Base-by-base conservation (phyloP, 805 yeast genomes). In the Candida namnaoensis region DNA sequence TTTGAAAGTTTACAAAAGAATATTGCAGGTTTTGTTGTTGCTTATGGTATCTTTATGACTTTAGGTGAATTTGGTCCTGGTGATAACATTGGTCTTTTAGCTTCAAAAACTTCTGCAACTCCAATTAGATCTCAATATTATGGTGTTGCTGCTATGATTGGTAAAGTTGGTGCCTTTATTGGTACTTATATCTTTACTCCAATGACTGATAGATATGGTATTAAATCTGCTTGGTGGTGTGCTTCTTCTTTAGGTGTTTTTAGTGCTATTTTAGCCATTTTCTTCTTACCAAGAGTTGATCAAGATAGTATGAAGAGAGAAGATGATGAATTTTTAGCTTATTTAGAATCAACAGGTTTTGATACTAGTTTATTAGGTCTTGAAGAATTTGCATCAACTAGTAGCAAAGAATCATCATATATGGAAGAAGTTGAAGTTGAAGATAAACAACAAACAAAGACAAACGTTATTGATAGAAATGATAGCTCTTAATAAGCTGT, bases 1-100 rank as follows among this genome's bases (percentile, higher is more conserved):
- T 80, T 82, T 56, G 65, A 68, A 28, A 54, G 58, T 26, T 69
- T 91, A 51, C 67, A 69, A 46, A 53, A 74, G 34, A 74, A 81
- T 52, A 69, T 87, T 56, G 96, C 77, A 34, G 91, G 78, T 0
- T 87, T 90, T 52, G 84, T 80, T 39, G 93, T 88, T 36, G 82
- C 84, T 27, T 91, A 82, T 57, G 97, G 97, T 66, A 79, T 91
- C 49, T 91, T 88, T 62, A 68, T 78, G 60, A 71, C 95, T 7
- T 70, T 87, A 38, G 97, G 97, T 54, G 97, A 91, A 63, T 84
- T 90, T 62, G 95, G 96, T 28, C 90, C 95, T 12, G 98, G 97
- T 66, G 87, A 88, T 64, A 87, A 85, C 64, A 82, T 85, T 60
- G 97, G 97, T 51, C 65, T 85, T 42, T 69, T 90, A 47, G 95